Percentiles rank a stretch among this genome's conserved stretches.
phyloP scores from a whole-genome alignment of 331 rosid genomes.

The Pyracantha coccinea region DNA sequence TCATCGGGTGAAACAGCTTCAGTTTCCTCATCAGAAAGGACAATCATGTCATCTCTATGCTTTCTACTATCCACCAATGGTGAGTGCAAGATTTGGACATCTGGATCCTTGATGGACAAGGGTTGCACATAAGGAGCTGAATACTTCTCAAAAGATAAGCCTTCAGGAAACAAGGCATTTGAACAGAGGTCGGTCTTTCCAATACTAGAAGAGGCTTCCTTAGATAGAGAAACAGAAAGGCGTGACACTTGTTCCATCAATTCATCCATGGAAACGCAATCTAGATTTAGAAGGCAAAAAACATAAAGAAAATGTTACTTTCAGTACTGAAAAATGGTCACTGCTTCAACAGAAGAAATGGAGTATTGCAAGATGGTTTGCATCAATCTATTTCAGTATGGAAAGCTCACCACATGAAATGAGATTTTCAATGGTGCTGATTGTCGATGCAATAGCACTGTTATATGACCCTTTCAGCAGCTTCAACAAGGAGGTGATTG shows the following conservation, averaged over 20 bases:
- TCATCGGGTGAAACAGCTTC: slow-evolving; percentile 27
- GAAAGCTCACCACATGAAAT: slow-evolving; percentile 55
- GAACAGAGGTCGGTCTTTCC: slow-evolving; percentile 23
- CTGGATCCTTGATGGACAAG: slow-evolving; percentile 34
- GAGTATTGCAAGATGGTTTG: not conserved
- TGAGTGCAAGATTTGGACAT: slow-evolving; percentile 25
- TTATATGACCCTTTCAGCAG: slow-evolving; percentile 48
- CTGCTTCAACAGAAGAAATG: not conserved
- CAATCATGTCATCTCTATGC: slow-evolving; percentile 26
- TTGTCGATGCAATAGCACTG: slow-evolving; percentile 31
- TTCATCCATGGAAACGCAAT: slow-evolving; percentile 48
- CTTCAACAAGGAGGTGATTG: slow-evolving; percentile 53
- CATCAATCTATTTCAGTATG: not conserved
- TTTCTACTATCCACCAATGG: slow-evolving; percentile 18
- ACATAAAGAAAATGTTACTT: slow-evolving; percentile 17
- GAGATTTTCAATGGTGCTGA: slow-evolving; percentile 58
- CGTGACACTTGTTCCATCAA: slow-evolving; percentile 55
- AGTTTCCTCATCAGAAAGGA: slow-evolving; percentile 85
- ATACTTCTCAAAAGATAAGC: slow-evolving; percentile 26
- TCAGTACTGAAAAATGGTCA: not conserved
- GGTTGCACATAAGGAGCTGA: slow-evolving; percentile 29
- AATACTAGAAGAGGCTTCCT: slow-evolving; percentile 38
- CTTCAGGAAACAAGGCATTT: slow-evolving; percentile 28
- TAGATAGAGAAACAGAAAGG: slow-evolving; percentile 59
- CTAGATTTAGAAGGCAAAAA: slow-evolving; percentile 39